phyloP scores from a whole-genome alignment of 2,329 filamentous ascomycete species.

The Colletotrichum sp. region DNA sequence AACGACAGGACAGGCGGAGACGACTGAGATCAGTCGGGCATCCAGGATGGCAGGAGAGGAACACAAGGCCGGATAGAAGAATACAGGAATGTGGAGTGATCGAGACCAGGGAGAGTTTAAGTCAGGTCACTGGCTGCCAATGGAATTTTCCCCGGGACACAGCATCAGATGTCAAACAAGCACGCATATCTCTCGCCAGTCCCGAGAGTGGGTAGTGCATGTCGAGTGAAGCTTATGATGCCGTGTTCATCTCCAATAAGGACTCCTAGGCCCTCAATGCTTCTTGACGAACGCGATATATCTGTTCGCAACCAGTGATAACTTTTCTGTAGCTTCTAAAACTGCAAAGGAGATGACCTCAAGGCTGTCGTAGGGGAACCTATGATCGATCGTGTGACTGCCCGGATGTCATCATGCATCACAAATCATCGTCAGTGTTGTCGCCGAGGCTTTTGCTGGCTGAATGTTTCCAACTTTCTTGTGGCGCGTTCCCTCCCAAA shows the following conservation, averaged over 20 bases:
- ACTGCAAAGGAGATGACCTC: neutral
- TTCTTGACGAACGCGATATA: neutral
- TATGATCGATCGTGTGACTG: neutral
- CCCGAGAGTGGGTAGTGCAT: neutral
- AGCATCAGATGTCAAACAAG: neutral
- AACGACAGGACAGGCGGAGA: neutral
- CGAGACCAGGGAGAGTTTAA: neutral
- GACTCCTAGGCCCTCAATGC: neutral
- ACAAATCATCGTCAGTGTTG: neutral
- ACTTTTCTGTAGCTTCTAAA: neutral
- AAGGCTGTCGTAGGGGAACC: neutral
- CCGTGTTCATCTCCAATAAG: neutral
- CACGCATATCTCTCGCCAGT: neutral
- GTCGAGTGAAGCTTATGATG: neutral
- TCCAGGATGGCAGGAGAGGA: neutral
- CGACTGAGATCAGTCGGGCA: neutral
- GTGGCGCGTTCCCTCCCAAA: neutral
- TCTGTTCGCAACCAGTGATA: too few relatives aligned
- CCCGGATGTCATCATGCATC: neutral
- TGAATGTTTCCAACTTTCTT: neutral
- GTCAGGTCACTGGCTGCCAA: neutral
- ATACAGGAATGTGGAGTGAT: neutral
- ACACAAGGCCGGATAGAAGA: neutral
- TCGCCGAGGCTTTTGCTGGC: neutral
- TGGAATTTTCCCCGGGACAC: neutral